These are phyloP conservation scores for Leptomonas pyrrhocoris DNA, from an alignment of 208 protist species.

Conservation along the genomic window DNA sequence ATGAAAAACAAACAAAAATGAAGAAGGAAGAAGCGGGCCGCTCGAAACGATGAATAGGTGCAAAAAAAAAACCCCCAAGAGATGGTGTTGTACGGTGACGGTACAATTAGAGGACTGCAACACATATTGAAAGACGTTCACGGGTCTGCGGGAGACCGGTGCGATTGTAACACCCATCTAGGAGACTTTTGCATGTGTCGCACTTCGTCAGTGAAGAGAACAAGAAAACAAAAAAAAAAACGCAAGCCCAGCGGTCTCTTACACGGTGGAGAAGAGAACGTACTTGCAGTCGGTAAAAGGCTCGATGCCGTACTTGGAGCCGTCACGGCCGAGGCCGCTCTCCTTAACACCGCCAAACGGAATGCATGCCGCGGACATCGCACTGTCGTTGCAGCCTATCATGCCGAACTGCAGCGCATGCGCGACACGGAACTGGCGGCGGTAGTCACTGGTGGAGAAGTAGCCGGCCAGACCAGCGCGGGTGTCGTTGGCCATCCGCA, in stretches of 20 bases:
- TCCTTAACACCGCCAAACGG: conserved; percentile 94
- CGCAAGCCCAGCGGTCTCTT: not conserved
- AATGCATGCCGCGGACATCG: conserved; percentile 51
- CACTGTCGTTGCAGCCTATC: conserved; percentile 83
- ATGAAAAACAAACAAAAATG: not conserved
- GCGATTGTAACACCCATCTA: too few species aligned
- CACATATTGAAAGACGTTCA: too few species aligned
- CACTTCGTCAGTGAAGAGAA: too few species aligned
- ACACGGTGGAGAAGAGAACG: conserved; percentile 68
- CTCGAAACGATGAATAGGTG: too few species aligned
- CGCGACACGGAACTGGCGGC: conserved; percentile 60
- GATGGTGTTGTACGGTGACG: too few species aligned
- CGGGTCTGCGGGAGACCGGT: too few species aligned
- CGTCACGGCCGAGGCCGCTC: conserved; percentile 88
- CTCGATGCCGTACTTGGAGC: conserved; percentile 91
- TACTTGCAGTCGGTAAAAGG: conserved; percentile 87
- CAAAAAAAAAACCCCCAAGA: too few species aligned
- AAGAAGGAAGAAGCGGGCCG: not conserved
- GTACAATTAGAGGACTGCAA: too few species aligned
- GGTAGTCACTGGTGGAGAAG: conserved; percentile 80
- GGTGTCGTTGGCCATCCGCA: conserved; percentile 81
- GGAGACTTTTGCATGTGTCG: too few species aligned
- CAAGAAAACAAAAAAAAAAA: not conserved
- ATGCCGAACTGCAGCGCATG: conserved; percentile 82
- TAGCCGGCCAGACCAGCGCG: conserved; percentile 78